Evolutionary conservation across 768 basidiomycete genomes (phyloP).

Genomic region (Gautieria morchelliformis): DNA sequence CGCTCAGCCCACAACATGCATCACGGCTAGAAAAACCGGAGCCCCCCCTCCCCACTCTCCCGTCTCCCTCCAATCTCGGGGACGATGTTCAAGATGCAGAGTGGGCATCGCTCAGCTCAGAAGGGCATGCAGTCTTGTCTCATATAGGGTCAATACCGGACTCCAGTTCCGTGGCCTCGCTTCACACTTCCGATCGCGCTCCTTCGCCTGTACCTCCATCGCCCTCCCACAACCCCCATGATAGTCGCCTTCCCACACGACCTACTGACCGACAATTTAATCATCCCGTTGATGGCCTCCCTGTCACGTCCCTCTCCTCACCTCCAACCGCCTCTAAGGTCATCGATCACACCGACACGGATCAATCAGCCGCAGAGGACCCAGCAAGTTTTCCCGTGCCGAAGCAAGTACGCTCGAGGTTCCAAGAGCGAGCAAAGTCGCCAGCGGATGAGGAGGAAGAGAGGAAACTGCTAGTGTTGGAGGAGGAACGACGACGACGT

Average conservation of each 20-base stretch:
- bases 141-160: background rate
- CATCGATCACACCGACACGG: no score
- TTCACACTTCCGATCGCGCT: background rate
- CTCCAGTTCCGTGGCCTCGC: background rate
- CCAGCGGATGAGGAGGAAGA: conserved; percentile 18
- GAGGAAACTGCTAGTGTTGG: conserved; percentile 18
- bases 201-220: background rate
- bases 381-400: no score
- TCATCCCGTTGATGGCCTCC: no score
- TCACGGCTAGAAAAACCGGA: background rate
- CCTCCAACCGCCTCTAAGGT: no score
- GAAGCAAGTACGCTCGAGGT: background rate
- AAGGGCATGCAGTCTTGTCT: background rate
- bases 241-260: background rate
- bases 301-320: no score
- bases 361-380: no score
- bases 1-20: background rate
- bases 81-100: background rate
- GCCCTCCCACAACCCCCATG: background rate
- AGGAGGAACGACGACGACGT: conserved; percentile 31
- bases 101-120: background rate
- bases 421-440: conserved; percentile 10
- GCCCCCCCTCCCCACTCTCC: background rate
- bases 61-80: background rate
- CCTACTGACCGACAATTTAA: no score